phyloP scores from a whole-genome alignment of 2,329 filamentous ascomycete species.

The Periconia sp. region DNA sequence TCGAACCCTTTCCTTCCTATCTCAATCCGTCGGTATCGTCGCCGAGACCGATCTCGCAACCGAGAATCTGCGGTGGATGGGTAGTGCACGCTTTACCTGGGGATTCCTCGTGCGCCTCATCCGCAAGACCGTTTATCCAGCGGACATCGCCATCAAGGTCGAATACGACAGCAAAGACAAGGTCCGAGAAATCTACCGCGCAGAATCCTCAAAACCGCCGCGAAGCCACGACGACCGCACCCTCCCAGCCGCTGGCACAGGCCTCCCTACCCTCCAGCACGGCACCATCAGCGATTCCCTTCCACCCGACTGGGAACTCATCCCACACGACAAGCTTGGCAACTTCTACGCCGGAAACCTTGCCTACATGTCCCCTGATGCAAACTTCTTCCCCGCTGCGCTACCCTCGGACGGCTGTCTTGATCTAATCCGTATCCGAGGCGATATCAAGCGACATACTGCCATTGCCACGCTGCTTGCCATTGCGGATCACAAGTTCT shows the following conservation, averaged over 20 bases:
- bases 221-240: slow-evolving; percentile 28
- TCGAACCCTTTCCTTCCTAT: slow-evolving; percentile 84
- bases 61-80: slow-evolving; percentile 93
- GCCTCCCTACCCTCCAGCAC: slow-evolving; percentile 76
- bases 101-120: slow-evolving; percentile 81
- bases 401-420: slow-evolving; percentile 83
- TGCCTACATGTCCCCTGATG: slow-evolving; percentile 85
- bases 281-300: slow-evolving; percentile 80
- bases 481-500: slow-evolving; percentile 76
- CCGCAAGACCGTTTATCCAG: slow-evolving; percentile 80
- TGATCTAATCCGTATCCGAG: slow-evolving; percentile 82
- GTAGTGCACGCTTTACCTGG: slow-evolving; percentile 80
- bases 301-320: slow-evolving; percentile 76
- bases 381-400: slow-evolving; percentile 86
- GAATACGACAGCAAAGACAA: slow-evolving; percentile 76
- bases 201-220: slow-evolving; percentile 31
- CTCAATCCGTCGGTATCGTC: slow-evolving; percentile 86
- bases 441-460: slow-evolving; percentile 71
- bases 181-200: slow-evolving; percentile 75
- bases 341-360: slow-evolving; percentile 97
- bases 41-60: slow-evolving; percentile 91
- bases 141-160: slow-evolving; percentile 84
- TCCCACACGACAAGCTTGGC: slow-evolving; percentile 78
- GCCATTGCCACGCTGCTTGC: slow-evolving; percentile 73
- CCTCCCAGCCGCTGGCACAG: slow-evolving; percentile 22